These are phyloP conservation scores for Zygnema cylindricum DNA, from an alignment of 139 green algal genomes.

Conservation along the genomic window DNA sequence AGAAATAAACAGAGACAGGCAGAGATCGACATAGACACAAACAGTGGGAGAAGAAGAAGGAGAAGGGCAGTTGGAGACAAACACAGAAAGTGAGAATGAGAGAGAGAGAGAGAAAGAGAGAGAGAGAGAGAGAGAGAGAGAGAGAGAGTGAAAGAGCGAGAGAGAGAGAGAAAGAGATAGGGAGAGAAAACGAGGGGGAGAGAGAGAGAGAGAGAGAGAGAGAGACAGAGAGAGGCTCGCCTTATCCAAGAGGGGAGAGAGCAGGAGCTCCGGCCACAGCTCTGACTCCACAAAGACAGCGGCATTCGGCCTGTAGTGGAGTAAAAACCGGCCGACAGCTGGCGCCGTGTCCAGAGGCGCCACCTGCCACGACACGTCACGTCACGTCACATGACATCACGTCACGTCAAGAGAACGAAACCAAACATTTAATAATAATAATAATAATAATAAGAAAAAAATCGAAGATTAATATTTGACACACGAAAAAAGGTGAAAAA, in stretches of 20 bases:
- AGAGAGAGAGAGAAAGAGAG: not conserved
- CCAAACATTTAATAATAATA: too few relatives aligned
- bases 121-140: constrained; percentile 12
- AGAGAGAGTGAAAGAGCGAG: constrained; percentile 12
- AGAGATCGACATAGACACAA: too few relatives aligned
- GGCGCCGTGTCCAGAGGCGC: constrained; percentile 66
- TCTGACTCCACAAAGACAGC: constrained; percentile 70
- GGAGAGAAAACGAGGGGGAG: not conserved
- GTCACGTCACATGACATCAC: too few relatives aligned
- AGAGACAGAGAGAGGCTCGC: not conserved
- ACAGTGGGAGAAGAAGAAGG: not conserved
- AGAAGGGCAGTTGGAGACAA: not conserved
- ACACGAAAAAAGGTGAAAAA: too few relatives aligned
- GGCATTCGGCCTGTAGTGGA: constrained; percentile 65
- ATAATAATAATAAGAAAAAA: too few relatives aligned
- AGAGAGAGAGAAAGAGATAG: not conserved
- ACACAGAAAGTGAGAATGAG: not conserved
- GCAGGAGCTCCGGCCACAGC: constrained; percentile 65
- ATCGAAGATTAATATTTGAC: too few relatives aligned
- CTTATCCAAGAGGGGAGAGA: constrained; percentile 28
- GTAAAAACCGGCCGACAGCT: constrained; percentile 64
- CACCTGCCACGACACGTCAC: constrained; percentile 57
- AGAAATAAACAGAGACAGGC: too few relatives aligned
- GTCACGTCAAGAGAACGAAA: too few relatives aligned
- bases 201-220: constrained; percentile 23